phyloP scores from a whole-genome alignment of 2,329 filamentous ascomycete genomes.

The Xylariaceae sp. region DNA sequence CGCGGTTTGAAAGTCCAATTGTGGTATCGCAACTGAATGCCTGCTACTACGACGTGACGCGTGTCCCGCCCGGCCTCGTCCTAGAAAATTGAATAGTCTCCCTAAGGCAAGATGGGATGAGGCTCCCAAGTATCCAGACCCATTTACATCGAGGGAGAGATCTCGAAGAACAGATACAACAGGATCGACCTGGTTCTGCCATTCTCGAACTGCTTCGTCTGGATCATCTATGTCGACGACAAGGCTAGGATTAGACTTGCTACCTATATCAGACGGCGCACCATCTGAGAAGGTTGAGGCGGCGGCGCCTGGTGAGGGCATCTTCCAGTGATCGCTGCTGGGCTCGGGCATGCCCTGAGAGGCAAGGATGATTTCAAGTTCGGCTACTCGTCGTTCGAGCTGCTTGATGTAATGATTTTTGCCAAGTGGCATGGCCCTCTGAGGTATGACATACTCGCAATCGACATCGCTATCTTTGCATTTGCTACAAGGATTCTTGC shows the following conservation, averaged over 20 bases:
- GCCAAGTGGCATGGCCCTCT: constrained; percentile 9
- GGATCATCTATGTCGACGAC: background rate
- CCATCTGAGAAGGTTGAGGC: background rate
- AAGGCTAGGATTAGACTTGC: background rate
- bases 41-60: no score
- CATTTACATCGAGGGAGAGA: background rate
- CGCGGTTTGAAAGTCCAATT: no score
- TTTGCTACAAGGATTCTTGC: background rate
- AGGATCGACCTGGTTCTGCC: background rate
- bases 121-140: background rate
- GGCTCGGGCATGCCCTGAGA: constrained; percentile 4
- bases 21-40: no score
- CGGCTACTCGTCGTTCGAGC: constrained; percentile 7
- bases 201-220: background rate
- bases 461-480: constrained; percentile 2
- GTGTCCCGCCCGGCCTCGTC: no score
- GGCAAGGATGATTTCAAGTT: constrained; percentile 5
- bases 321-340: constrained; percentile 5
- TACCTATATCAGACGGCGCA: background rate
- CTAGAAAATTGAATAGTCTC: background rate
- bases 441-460: constrained; percentile 9
- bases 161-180: background rate
- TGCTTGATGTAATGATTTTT: constrained; percentile 4
- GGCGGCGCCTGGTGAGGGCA: background rate
- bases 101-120: background rate